Evolutionary conservation across 2,329 filamentous ascomycete species (phyloP).

Genomic region (Zymoseptoria pseudotritici): DNA sequence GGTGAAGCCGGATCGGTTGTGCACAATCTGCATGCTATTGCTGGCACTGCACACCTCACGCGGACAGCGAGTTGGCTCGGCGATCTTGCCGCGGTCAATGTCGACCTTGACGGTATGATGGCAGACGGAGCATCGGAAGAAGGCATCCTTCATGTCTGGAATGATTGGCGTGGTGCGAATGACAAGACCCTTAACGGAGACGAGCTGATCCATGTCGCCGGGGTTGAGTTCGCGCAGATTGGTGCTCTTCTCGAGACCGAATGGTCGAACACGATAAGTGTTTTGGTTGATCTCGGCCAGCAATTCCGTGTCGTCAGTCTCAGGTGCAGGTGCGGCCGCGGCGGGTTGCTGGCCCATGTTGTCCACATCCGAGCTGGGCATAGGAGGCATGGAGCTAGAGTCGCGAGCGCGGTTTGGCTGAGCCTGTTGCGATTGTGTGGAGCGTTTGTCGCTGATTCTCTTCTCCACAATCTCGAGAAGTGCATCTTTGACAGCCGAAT

Average conservation of each 20-base stretch:
- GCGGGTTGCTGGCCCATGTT: constrained; percentile 27
- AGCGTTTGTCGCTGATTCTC: constrained; percentile 60
- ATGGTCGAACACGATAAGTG: constrained; percentile 80
- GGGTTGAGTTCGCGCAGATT: constrained; percentile 94
- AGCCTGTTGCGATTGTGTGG: constrained; percentile 25
- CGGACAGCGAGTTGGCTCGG: constrained; percentile 85
- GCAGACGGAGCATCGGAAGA: constrained; percentile 92
- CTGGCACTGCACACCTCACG: constrained; percentile 71
- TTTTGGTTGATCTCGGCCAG: constrained; percentile 69
- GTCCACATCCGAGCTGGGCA: constrained; percentile 69
- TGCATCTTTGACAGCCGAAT: constrained; percentile 84
- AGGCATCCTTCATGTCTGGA: constrained; percentile 97
- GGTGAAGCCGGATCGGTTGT: constrained; percentile 89
- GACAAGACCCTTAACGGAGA: constrained; percentile 90
- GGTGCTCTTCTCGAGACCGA: constrained; percentile 75
- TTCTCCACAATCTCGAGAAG: constrained; percentile 84
- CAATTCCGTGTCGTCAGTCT: constrained; percentile 54
- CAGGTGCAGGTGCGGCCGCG: constrained; percentile 30
- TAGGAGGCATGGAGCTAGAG: constrained; percentile 65
- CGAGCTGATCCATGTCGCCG: constrained; percentile 90
- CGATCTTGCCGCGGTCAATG: constrained; percentile 91
- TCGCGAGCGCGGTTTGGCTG: constrained; percentile 29
- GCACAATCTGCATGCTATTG: constrained; percentile 97
- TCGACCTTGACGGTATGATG: constrained; percentile 85
- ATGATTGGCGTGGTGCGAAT: constrained; percentile 95